A percentile compares a stretch with the other conserved stretches of the same genome.
phyloP scores from a whole-genome alignment of 345 rosid species.

The Populus deltoides region DNA sequence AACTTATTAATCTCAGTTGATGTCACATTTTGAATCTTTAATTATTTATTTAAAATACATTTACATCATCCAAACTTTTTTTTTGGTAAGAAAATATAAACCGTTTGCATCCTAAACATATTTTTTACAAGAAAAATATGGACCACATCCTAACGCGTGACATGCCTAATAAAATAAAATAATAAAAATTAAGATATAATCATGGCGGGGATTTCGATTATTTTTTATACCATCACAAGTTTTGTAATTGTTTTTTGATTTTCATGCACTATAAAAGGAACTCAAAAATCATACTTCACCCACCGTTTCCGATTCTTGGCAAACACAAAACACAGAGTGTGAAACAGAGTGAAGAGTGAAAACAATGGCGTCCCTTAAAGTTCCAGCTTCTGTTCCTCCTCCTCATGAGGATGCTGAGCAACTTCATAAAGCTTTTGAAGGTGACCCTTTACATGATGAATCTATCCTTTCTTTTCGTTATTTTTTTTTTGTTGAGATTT shows the following conservation, averaged over 20 bases:
- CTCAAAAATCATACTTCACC: not conserved
- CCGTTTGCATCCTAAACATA: too few species aligned
- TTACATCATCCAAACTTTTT: too few species aligned
- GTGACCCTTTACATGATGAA: slow-evolving; percentile 22
- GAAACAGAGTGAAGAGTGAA: slow-evolving; percentile 13
- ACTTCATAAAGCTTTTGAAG: slow-evolving; percentile 78
- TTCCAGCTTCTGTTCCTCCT: slow-evolving; percentile 59
- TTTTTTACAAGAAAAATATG: too few species aligned
- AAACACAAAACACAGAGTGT: not conserved
- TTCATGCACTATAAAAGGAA: not conserved
- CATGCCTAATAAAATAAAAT: too few species aligned
- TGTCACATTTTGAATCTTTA: too few species aligned
- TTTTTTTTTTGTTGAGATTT: not conserved
- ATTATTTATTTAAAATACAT: too few species aligned
- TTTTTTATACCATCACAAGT: not conserved
- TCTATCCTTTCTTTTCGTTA: not conserved
- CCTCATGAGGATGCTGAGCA: slow-evolving; percentile 87
- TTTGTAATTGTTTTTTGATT: not conserved
- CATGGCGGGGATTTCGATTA: not conserved
- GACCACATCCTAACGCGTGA: too few species aligned
- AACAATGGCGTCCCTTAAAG: slow-evolving; percentile 68
- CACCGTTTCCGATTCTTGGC: slow-evolving; percentile 16
- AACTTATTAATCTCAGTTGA: too few species aligned
- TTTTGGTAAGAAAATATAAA: too few species aligned
- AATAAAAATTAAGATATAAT: not conserved